Conservation (phyloP, 345 rosid species). For the Dipteronia dyeriana region DNA sequence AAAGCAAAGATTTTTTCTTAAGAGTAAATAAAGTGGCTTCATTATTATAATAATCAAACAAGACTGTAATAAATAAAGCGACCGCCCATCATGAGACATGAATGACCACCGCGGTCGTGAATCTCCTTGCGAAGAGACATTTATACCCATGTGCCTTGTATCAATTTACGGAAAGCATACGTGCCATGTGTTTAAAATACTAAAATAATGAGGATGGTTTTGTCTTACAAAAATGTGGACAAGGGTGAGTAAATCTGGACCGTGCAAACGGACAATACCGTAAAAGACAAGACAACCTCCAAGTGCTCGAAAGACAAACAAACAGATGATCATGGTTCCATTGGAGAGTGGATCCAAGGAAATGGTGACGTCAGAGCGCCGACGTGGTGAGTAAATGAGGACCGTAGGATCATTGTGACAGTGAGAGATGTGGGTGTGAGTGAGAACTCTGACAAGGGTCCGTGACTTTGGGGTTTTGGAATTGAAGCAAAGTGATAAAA, state of each 20-base stretch:
- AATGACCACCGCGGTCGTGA: not conserved
- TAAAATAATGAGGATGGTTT: not conserved
- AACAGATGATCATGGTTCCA: not conserved
- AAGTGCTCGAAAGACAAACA: not conserved
- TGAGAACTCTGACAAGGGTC: not conserved
- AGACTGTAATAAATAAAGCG: not conserved
- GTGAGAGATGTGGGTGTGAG: not conserved
- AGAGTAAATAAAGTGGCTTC: no score
- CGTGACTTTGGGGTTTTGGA: not conserved
- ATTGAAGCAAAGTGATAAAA: not conserved
- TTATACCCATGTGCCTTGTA: not conserved
- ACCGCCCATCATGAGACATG: not conserved
- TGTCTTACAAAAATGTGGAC: no score
- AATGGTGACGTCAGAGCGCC: conserved; percentile 6
- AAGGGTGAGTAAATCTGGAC: not conserved
- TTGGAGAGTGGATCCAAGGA: not conserved
- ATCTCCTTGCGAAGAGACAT: not conserved
- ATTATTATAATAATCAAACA: not conserved
- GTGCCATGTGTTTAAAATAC: no score
- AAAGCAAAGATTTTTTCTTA: no score
- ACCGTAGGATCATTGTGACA: not conserved
- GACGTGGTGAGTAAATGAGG: not conserved
- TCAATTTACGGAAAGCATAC: not conserved
- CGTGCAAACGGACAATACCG: not conserved
- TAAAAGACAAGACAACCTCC: not conserved